Conservation (phyloP, 495 filamentous ascomycete genomes). For the Neurospora sp. region DNA sequence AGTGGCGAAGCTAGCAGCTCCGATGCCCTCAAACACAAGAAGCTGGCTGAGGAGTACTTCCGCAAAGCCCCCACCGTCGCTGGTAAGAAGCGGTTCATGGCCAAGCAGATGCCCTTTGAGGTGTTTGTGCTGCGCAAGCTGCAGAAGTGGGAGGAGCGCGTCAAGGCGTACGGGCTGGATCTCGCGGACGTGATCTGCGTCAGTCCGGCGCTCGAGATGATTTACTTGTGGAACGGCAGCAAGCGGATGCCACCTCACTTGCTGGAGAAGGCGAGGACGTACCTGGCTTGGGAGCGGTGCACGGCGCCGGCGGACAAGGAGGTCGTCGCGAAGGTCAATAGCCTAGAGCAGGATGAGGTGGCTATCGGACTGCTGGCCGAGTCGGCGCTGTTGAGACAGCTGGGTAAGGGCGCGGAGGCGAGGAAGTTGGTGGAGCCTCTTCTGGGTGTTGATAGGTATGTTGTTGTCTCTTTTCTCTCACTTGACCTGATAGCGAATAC, state of each 20-base stretch:
- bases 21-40: conserved; percentile 32
- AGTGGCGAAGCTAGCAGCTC: conserved; percentile 35
- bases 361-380: conserved; percentile 57
- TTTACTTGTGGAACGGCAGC: conserved; percentile 82
- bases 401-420: conserved; percentile 52
- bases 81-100: conserved; percentile 85
- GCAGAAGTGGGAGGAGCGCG: conserved; percentile 79
- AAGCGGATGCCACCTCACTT: conserved; percentile 64
- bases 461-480: neutral
- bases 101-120: conserved; percentile 81
- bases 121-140: conserved; percentile 77
- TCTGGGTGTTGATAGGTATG: conserved; percentile 53
- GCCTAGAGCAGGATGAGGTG: conserved; percentile 65
- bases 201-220: conserved; percentile 83
- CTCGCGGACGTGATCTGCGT: conserved; percentile 77
- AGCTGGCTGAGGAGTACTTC: conserved; percentile 58
- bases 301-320: conserved; percentile 39
- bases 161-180: conserved; percentile 54
- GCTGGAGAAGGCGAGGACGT: conserved; percentile 51
- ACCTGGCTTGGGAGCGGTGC: conserved; percentile 53
- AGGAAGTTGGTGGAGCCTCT: conserved; percentile 49
- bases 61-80: conserved; percentile 61
- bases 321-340: conserved; percentile 43
- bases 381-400: conserved; percentile 54
- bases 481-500: neutral